Evolutionary conservation across 768 basidiomycete species (phyloP).

Genomic region (Leccinum arenicola): DNA sequence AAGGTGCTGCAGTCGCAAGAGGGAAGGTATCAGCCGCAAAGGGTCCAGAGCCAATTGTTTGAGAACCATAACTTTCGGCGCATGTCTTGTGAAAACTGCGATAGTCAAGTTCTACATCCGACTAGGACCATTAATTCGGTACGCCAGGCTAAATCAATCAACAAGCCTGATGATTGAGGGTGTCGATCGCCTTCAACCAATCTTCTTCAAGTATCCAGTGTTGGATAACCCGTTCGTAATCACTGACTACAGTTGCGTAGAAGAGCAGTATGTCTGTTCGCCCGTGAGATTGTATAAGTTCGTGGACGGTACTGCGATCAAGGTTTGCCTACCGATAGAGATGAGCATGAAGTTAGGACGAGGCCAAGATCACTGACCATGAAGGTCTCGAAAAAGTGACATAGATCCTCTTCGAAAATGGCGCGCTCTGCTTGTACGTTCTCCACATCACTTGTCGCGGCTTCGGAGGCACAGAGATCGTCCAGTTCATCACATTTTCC

Average conservation of each 20-base stretch:
- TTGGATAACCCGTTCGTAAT: slow-evolving; percentile 81
- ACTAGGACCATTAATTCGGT: slow-evolving; percentile 39
- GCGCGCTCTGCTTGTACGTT: slow-evolving; percentile 76
- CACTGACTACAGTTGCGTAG: slow-evolving; percentile 80
- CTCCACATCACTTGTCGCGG: slow-evolving; percentile 75
- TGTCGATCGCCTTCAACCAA: slow-evolving; percentile 87
- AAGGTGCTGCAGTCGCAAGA: slow-evolving; percentile 75
- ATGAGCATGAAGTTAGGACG: background rate
- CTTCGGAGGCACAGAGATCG: slow-evolving; percentile 88
- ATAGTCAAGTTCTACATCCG: slow-evolving; percentile 88
- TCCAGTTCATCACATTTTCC: slow-evolving; percentile 96
- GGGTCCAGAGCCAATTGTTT: slow-evolving; percentile 79
- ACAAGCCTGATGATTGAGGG: slow-evolving; percentile 82
- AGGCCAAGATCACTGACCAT: slow-evolving; percentile 50
- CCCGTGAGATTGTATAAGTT: slow-evolving; percentile 91
- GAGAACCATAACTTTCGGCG: slow-evolving; percentile 84
- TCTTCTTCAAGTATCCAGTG: slow-evolving; percentile 92
- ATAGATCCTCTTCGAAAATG: slow-evolving; percentile 89
- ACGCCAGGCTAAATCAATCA: background rate
- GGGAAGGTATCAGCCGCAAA: slow-evolving; percentile 81
- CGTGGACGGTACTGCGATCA: slow-evolving; percentile 82
- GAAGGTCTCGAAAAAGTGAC: slow-evolving; percentile 92
- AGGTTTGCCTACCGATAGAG: slow-evolving; percentile 63
- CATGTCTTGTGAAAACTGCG: slow-evolving; percentile 83
- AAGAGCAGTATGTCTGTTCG: slow-evolving; percentile 89